Evolutionary conservation across 371 early-diverging fungal genomes (phyloP), one percentile per base, ranked within the genome.

Genomic region (Mucor plumbeus): DNA sequence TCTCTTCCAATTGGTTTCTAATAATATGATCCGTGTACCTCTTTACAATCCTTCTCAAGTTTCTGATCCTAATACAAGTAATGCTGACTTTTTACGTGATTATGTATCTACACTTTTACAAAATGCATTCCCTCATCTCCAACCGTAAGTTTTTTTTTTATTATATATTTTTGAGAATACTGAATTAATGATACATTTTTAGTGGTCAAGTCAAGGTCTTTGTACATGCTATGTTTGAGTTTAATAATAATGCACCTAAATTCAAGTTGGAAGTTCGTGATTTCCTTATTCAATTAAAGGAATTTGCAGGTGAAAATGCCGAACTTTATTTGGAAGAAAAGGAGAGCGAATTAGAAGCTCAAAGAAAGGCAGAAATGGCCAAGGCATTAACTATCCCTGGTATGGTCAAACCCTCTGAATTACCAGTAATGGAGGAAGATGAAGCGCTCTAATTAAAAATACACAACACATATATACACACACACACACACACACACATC

Each of bases 271-370:
- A 94, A 67, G 86, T 99, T 63, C 93, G 97, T 76, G 99, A 99
- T 80, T 99, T 99, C 83, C 84, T 99, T 73, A 95, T 98, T 65
- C 94, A 95, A 72, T 78, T 98, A 67, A 97, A 97, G 86, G 97
- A 96, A 75, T 95, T 96, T 77, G 88, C 92, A 10, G 95, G 92
- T n/a, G 95, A 97, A 73, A 92, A 92, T 72, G 90, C 91, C 35
- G 95, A 95, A 40, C 79, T 98, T 56, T 97, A 87, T 76, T 81
- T 95, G 72, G 96, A 95, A 65, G 99, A 99, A 77, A 88, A 92
- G 63, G 98, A 99, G 77, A 86, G 85, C n/a, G 97, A 95, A 75
- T 81, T 88, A 40, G 92, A 91, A 69, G 74, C 74, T 53, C 94
- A 92, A 84, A 87, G 88, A 77, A 87, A 92, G 83, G 79, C 76